Base-by-base conservation (phyloP, 768 basidiomycete genomes). In the Lanmaoa rubissima region DNA sequence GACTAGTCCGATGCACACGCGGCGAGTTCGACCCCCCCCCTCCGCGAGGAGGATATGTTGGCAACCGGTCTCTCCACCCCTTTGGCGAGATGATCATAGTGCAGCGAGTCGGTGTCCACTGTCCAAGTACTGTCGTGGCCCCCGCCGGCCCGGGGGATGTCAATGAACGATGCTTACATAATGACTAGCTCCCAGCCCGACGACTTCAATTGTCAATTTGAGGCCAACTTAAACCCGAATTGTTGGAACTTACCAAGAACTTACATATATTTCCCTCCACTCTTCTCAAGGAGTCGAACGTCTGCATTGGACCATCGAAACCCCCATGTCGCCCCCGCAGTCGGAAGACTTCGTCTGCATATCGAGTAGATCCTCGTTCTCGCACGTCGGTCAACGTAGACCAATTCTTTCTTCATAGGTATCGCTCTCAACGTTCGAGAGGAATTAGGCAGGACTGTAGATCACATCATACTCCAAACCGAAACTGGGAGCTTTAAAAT, bases 61-160 rank as follows among this genome's bases (percentile, higher is more conserved):
- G 5, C 28, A 2, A 28, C 28, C 28, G 4, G 69, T 1, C 24
- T 57, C 19, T 68, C 69, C 51, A 83, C 71, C 0, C 69, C 67
- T 62, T 86, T 86, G 26, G 79, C 73, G 31, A 90, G 77, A 26
- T 80, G 75, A 4, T 85, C 84, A 63, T 91, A 90, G 68, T 90
- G 82, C 8, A 90, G 71, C 0, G 84, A 83, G 55, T 85, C 77
- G 0, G 67, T 55, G 16, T 24, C 21, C 3, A 24, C 21, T 24
- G 21, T 24, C 21, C 21, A 24, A 24, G 87, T 80, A 59, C 82
- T 67, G 68, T 87, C 85, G 0, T 61, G 50, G 0, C 79, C 84
- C 21, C 21, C 21, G 21, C 21, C 21, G 21, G 21, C 21, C 21
- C 21, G 21, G 0, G 84, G 76, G 0, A 61, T 49, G 12, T 76